These are phyloP conservation scores for Tanacetum coccineum DNA, from an alignment of 129 eudicot genomes.

Conservation along the genomic window DNA sequence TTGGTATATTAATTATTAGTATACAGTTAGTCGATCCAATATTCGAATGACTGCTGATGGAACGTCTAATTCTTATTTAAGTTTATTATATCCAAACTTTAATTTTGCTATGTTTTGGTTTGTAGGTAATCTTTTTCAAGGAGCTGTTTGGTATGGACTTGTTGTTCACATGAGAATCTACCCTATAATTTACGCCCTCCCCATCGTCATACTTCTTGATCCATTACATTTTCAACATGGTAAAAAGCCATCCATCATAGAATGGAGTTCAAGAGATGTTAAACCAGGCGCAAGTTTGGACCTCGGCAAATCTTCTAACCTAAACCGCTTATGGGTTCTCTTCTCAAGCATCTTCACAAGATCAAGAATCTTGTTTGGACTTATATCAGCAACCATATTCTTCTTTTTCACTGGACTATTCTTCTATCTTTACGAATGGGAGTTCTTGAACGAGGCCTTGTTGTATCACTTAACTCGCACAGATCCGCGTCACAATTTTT, in stretches of 20 bases:
- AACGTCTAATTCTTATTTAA: neutral
- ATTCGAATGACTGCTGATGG: neutral
- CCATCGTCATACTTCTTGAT: constrained; percentile 66
- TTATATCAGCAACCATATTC: constrained; percentile 68
- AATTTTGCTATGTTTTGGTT: constrained; percentile 4
- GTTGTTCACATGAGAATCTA: constrained; percentile 95
- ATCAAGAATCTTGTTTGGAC: constrained; percentile 60
- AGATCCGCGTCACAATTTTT: constrained; percentile 94
- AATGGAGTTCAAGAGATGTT: constrained; percentile 45
- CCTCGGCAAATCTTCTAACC: constrained; percentile 15
- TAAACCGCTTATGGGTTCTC: constrained; percentile 22
- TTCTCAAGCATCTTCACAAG: constrained; percentile 51
- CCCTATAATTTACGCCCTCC: constrained; percentile 88
- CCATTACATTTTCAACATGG: constrained; percentile 52
- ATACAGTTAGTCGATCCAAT: neutral
- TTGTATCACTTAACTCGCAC: constrained; percentile 95
- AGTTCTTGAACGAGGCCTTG: constrained; percentile 84
- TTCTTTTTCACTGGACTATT: constrained; percentile 62
- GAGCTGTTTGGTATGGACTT: constrained; percentile 93
- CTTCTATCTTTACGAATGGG: constrained; percentile 76
- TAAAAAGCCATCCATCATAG: constrained; percentile 53
- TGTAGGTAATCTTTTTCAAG: constrained; percentile 67
- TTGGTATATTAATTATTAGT: neutral
- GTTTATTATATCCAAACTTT: constrained; percentile 19
- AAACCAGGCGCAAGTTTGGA: constrained; percentile 24